These are phyloP conservation scores for Eucalyptus grandis DNA, from an alignment of 345 rosid species.

Conservation along the genomic window DNA sequence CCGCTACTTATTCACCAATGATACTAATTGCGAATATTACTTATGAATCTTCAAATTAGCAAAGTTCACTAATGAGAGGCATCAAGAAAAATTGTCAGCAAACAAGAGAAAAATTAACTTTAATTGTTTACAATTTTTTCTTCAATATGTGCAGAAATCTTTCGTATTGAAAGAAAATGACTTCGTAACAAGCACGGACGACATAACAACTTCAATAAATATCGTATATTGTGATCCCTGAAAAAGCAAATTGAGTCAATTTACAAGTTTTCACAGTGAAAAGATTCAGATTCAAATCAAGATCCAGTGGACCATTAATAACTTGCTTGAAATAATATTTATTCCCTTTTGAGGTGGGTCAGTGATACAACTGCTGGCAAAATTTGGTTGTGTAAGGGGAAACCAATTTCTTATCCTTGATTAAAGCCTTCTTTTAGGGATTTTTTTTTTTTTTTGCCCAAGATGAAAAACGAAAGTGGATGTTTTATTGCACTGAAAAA, in stretches of 20 bases:
- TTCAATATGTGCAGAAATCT: accelerated
- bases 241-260: neutral
- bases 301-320: neutral
- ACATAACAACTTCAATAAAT: neutral
- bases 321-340: neutral
- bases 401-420: neutral
- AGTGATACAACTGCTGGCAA: neutral
- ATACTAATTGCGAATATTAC: accelerated
- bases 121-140: too few relatives aligned
- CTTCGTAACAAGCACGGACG: accelerated
- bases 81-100: accelerated
- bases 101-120: neutral
- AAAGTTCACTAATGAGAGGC: neutral
- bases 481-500: neutral
- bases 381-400: accelerated
- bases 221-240: accelerated
- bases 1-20: neutral
- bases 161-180: neutral
- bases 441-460: neutral
- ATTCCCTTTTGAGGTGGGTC: neutral
- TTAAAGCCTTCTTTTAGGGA: accelerated
- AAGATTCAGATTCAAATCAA: neutral
- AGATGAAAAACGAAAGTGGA: accelerated
- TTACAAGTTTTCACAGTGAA: neutral
- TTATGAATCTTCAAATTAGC: neutral